Base-by-base conservation (phyloP, 228 moss, liverwort and hornwort species). In the Sphagnum magellanicum region DNA sequence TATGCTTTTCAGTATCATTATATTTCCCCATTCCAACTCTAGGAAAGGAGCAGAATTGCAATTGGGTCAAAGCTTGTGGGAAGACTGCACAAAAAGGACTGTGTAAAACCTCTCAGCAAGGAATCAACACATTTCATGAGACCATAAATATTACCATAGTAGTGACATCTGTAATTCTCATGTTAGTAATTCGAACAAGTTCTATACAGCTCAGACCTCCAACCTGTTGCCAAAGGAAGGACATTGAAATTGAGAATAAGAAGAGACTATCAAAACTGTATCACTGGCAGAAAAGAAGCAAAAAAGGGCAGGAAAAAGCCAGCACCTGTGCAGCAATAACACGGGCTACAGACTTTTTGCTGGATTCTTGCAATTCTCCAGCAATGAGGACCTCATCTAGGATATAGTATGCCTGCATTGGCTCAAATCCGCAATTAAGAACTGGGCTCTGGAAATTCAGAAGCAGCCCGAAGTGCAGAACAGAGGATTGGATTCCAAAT, bases 331-430 rank as follows among this genome's bases (percentile, higher is more conserved):
- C 97, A 77, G 93, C 89, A 71, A 97, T 97, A 50, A 97, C 97
- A 76, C 97, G 91, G 58, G 97, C 97, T 61, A 97, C 97, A 1
- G 97, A 97, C 79, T 97, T 97, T 74, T 97, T 97, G 81, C 97
- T 97, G 12, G 97, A 89, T 77, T 97, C 97, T 80, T 97, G 97
- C 70, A 97, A 75, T 79, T 97, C 97, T 79, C 97, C 97, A 67
- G 93, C 97, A 77, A 97, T 97, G 66, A 97, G 88, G 12, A 97
- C 97, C 81, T 97, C 97, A 79, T 97, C 97, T 52, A 97, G 75
- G 48, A 97, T 97, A 68, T 97, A 97, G 74, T 97, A 97, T 6
- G 97, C 97, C 96, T 96, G 77, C 81, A 83, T 55, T 32, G 32
- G 32, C 32, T n/a, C n/a, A 63, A 6, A 72, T 16, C 12, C 66